Evolutionary conservation across 2,329 filamentous ascomycete genomes (phyloP).

Genomic region (Verticillium tricorpus): DNA sequence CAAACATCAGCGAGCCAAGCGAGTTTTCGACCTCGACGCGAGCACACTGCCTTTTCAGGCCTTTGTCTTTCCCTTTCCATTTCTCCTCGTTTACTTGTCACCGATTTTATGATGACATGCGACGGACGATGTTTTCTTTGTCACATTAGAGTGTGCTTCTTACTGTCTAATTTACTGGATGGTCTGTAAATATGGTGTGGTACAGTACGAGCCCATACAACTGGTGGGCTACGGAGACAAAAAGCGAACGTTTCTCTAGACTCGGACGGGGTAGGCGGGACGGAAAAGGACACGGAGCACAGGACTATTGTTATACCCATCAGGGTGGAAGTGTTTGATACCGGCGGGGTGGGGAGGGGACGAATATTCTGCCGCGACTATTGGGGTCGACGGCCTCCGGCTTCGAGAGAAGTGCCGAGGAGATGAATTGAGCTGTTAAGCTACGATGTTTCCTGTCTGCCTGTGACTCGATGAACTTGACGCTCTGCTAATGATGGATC

Average conservation of each 20-base stretch:
- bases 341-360: not conserved
- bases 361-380: not conserved
- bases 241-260: not conserved
- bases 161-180: not conserved
- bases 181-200: not conserved
- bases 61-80: not conserved
- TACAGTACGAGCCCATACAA: not conserved
- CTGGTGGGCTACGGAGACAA: not conserved
- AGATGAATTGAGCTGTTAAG: not conserved
- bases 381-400: not conserved
- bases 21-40: not conserved
- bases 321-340: not conserved
- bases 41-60: not conserved
- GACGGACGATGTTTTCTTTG: not conserved
- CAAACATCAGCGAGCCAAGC: not conserved
- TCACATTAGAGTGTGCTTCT: not conserved
- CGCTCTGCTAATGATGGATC: no score
- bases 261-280: not conserved
- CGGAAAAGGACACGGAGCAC: not conserved
- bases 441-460: not conserved
- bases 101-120: not conserved
- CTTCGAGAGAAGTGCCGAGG: conserved; percentile 3
- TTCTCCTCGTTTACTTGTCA: not conserved
- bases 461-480: not conserved
- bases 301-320: not conserved